Percentiles rank a stretch among this genome's conserved stretches.
phyloP scores from a whole-genome alignment of 345 rosid genomes.

The Nasturtium officinale region DNA sequence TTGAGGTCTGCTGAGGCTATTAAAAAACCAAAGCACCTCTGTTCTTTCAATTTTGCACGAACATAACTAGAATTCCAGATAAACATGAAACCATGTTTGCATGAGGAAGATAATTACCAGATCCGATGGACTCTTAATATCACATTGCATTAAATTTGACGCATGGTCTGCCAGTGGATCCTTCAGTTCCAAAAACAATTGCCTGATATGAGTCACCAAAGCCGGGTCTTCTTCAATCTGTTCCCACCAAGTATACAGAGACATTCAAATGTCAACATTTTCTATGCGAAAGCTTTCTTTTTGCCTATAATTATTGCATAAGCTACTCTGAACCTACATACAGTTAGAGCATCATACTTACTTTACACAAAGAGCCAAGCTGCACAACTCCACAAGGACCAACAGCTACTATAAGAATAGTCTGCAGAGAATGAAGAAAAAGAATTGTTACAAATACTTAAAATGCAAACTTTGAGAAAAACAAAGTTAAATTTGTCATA shows the following conservation, averaged over 20 bases:
- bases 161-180: conserved; percentile 55
- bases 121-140: conserved; percentile 45
- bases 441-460: neutral
- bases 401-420: conserved; percentile 70
- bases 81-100: neutral
- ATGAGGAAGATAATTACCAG: conserved; percentile 51
- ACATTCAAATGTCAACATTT: neutral
- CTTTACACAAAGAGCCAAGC: conserved; percentile 77
- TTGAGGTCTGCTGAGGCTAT: conserved; percentile 5
- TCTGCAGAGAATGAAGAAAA: conserved; percentile 50
- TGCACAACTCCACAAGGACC: conserved; percentile 86
- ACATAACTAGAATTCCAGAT: conserved; percentile 15
- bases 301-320: neutral
- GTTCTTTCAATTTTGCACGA: neutral
- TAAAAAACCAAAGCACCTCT: conserved; percentile 6
- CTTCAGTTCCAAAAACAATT: conserved; percentile 60
- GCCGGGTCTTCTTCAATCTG: conserved; percentile 77
- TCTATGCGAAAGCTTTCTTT: neutral
- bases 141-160: conserved; percentile 44
- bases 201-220: conserved; percentile 62
- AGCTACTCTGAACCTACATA: neutral
- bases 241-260: conserved; percentile 40
- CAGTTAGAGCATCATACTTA: conserved; percentile 44
- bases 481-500: neutral
- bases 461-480: conserved; percentile 11